These are phyloP conservation scores for Populus tomentosa DNA, from an alignment of 441 rosid genomes.

Conservation along the genomic window DNA sequence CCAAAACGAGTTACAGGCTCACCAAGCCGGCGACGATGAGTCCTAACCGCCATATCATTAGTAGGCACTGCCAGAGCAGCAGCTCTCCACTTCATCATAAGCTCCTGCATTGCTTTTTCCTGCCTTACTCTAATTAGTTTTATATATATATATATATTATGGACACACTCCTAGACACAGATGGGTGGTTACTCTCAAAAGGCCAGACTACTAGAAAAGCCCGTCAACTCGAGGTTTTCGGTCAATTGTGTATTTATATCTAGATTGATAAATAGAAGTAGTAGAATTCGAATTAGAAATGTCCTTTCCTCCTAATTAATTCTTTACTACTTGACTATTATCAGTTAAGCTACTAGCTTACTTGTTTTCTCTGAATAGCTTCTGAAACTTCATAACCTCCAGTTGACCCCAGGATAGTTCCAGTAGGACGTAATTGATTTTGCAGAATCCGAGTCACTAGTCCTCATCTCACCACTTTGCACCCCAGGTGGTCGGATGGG, in stretches of 20 bases:
- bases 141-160: constrained; percentile 19
- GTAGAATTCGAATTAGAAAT: too few relatives aligned
- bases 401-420: constrained; percentile 13
- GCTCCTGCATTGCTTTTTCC: constrained; percentile 75
- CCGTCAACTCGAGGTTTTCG: too few relatives aligned
- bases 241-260: too few relatives aligned
- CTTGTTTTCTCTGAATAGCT: constrained; percentile 8
- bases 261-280: too few relatives aligned
- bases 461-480: constrained; percentile 46
- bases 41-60: constrained; percentile 78
- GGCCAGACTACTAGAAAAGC: too few relatives aligned
- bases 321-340: too few relatives aligned
- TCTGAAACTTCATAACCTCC: constrained; percentile 61
- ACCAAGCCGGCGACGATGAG: constrained; percentile 77
- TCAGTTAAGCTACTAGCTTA: too few relatives aligned
- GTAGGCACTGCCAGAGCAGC: constrained; percentile 93
- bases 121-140: constrained; percentile 65
- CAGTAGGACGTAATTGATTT: constrained; percentile 27
- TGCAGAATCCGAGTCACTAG: constrained; percentile 56
- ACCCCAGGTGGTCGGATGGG: constrained; percentile 51
- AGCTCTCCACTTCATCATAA: constrained; percentile 73
- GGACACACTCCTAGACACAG: too few relatives aligned
- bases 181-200: too few relatives aligned
- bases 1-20: constrained; percentile 92
- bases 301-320: too few relatives aligned